These are phyloP conservation scores for Backusella luteola DNA, from an alignment of 192 early-diverging fungal genomes.

Conservation along the genomic window DNA sequence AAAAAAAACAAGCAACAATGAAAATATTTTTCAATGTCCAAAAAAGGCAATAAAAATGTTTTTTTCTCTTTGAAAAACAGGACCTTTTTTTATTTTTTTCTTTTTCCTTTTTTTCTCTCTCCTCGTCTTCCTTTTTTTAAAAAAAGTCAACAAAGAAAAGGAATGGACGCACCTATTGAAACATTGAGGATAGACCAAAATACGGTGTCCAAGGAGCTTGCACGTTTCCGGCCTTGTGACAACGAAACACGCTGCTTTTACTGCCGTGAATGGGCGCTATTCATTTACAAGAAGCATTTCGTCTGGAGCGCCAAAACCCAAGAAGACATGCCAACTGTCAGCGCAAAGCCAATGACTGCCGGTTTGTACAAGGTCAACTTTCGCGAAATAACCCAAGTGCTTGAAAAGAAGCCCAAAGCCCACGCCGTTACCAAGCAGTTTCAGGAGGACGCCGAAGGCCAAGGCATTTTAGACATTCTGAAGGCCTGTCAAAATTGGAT, in stretches of 20 bases:
- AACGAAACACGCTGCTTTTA: conserved; percentile 68
- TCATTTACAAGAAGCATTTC: conserved; percentile 69
- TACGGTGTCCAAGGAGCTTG: conserved; percentile 64
- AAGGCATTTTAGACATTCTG: not conserved
- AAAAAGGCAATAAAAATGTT: not conserved
- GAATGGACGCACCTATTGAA: conserved; percentile 30
- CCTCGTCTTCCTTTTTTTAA: not conserved
- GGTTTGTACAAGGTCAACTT: conserved; percentile 19
- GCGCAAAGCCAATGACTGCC: not conserved
- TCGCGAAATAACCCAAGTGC: not conserved
- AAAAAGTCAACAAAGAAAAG: not conserved
- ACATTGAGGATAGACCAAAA: conserved; percentile 61
- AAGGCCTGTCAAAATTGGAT: conserved; percentile 37
- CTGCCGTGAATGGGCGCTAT: conserved; percentile 79
- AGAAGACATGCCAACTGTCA: conserved; percentile 16
- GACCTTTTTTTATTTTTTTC: not conserved
- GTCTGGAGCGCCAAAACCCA: conserved; percentile 36
- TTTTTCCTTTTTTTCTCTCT: not conserved
- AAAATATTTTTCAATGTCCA: not conserved
- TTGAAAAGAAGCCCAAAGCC: conserved; percentile 11
- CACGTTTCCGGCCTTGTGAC: conserved; percentile 70
- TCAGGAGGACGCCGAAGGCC: not conserved
- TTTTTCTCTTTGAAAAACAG: not conserved
- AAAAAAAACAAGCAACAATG: not conserved
- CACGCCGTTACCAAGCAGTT: conserved; percentile 16